A percentile compares a stretch with the other conserved stretches of the same genome.
These are phyloP conservation scores for Pezicula radicicola DNA, from an alignment of 2,329 filamentous ascomycete species.

Conservation along the genomic window DNA sequence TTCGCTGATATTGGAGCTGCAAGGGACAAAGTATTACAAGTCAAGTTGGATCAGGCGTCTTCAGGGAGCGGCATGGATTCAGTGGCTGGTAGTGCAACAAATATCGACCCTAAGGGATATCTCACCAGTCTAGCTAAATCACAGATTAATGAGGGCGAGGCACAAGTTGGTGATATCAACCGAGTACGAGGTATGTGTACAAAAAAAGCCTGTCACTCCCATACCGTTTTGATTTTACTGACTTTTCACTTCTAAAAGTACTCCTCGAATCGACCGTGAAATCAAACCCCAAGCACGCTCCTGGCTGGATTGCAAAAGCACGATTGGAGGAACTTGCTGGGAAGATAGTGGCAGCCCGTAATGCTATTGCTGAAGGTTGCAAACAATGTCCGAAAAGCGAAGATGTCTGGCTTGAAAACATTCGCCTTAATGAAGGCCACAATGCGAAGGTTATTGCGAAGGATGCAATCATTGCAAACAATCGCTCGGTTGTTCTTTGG, in stretches of 20 bases:
- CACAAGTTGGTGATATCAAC: conserved; percentile 91
- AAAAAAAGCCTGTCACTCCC: too few relatives aligned
- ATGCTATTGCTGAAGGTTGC: conserved; percentile 83
- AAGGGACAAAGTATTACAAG: conserved; percentile 91
- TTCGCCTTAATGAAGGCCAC: conserved; percentile 83
- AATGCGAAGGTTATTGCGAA: conserved; percentile 96
- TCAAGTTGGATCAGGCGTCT: conserved; percentile 87
- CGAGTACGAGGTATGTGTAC: conserved; percentile 59
- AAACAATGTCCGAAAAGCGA: conserved; percentile 91
- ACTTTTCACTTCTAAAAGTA: conserved; percentile 35
- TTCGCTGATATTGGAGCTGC: conserved; percentile 97
- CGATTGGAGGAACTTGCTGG: conserved; percentile 90
- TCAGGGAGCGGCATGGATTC: conserved; percentile 67
- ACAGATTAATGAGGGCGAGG: conserved; percentile 73
- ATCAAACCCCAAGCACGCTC: conserved; percentile 91
- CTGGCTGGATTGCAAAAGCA: conserved; percentile 93
- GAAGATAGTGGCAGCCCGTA: conserved; percentile 84
- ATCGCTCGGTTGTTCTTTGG: conserved; percentile 85
- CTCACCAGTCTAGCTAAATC: conserved; percentile 86
- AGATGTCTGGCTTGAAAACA: conserved; percentile 95
- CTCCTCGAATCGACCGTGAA: conserved; percentile 96
- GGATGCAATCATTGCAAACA: conserved; percentile 88
- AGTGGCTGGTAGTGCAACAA: conserved; percentile 76
- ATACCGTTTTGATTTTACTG: too few relatives aligned
- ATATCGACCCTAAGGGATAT: conserved; percentile 93